Evolutionary conservation across 345 rosid species (phyloP).

Genomic region (Euphorbia peplus): DNA sequence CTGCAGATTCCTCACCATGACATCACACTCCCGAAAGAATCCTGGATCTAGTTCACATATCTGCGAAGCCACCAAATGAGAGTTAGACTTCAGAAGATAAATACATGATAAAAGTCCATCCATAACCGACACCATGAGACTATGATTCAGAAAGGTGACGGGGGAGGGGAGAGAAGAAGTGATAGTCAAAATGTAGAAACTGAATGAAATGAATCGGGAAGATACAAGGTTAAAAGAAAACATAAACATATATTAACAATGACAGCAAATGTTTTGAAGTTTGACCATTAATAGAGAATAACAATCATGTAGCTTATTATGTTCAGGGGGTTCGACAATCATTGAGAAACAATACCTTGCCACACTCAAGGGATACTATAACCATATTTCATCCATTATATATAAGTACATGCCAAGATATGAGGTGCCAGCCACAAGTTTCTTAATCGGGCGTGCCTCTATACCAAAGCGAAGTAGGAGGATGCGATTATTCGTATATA

Average conservation of each 20-base stretch:
- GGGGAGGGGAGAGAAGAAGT: too few relatives aligned
- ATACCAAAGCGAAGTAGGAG: not conserved
- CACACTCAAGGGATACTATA: not conserved
- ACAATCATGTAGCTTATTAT: not conserved
- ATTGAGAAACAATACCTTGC: not conserved
- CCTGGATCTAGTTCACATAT: conserved; percentile 85
- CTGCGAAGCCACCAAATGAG: conserved; percentile 35
- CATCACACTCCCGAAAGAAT: conserved; percentile 74
- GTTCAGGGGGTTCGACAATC: not conserved
- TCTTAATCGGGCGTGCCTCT: not conserved
- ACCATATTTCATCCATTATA: not conserved
- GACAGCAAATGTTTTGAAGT: not conserved
- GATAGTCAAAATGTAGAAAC: not conserved
- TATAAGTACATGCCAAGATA: not conserved
- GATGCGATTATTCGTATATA: not conserved
- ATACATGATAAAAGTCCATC: too few relatives aligned
- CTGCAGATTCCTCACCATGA: conserved; percentile 66
- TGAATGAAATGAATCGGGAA: not conserved
- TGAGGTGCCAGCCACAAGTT: not conserved
- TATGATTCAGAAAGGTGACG: not conserved
- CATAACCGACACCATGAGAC: not conserved
- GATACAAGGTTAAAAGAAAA: not conserved
- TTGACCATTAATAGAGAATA: not conserved
- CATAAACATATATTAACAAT: not conserved
- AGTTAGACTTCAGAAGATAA: not conserved